Percentiles rank a stretch among this genome's conserved stretches.
phyloP scores from a whole-genome alignment of 2,329 filamentous ascomycete species.

The Nannizziopsis arthrosporioides region DNA sequence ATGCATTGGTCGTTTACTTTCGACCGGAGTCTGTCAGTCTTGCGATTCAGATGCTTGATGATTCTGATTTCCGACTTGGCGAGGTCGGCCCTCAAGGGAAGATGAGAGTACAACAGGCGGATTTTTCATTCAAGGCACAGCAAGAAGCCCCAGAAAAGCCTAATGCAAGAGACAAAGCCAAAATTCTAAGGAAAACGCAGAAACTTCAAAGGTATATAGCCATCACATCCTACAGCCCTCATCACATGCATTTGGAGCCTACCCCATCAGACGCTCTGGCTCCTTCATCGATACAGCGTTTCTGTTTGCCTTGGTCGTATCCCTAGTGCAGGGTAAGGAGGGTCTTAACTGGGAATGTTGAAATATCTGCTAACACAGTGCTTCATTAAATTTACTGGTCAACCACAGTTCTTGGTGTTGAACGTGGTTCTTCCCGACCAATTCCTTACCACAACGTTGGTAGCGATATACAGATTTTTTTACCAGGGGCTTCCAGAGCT shows the following conservation, averaged over 20 bases:
- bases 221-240: not conserved
- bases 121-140: conserved; percentile 82
- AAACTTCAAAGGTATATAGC: conserved; percentile 58
- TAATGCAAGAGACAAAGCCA: conserved; percentile 61
- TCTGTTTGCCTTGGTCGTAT: too few species aligned
- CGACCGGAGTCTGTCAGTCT: conserved; percentile 80
- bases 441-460: too few species aligned
- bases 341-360: too few species aligned
- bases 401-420: too few species aligned
- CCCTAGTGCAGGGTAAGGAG: too few species aligned
- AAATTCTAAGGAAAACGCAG: conserved; percentile 82
- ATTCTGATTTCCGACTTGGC: conserved; percentile 59
- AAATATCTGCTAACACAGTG: too few species aligned
- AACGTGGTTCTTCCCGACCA: too few species aligned
- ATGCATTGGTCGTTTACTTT: conserved; percentile 88
- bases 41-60: conserved; percentile 43
- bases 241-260: too few species aligned
- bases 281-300: too few species aligned
- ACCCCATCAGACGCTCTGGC: conserved; percentile 17
- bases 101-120: conserved; percentile 74
- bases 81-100: conserved; percentile 43
- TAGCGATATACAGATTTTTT: too few species aligned
- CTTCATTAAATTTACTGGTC: too few species aligned
- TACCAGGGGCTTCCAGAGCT: too few species aligned
- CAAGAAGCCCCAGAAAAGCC: conserved; percentile 50